Percentiles rank a stretch among this genome's conserved stretches.
Conservation (phyloP, 257 asterid genomes). For the Ballota nigra region DNA sequence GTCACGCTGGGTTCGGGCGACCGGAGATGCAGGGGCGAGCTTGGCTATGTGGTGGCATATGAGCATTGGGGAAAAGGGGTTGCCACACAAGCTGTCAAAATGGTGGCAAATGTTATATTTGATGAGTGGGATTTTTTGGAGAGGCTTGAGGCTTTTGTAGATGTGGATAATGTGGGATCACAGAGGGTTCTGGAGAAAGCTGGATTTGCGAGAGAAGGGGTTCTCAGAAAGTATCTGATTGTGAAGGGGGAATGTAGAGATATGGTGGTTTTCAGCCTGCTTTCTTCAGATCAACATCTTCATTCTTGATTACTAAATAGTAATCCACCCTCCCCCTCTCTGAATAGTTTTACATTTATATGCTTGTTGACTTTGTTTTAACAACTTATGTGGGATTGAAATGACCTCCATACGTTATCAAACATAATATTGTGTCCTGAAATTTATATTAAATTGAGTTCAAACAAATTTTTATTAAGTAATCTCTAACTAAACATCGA, state of each 20-base stretch:
- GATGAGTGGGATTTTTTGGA: constrained; percentile 35
- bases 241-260: constrained; percentile 34
- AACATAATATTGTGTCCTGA: too few relatives aligned
- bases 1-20: constrained; percentile 42
- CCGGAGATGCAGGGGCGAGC: constrained; percentile 38
- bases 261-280: constrained; percentile 35
- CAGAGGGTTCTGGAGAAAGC: constrained; percentile 53
- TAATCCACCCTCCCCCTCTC: too few relatives aligned
- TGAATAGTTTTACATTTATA: too few relatives aligned
- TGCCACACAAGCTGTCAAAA: constrained; percentile 39
- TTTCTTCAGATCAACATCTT: constrained; percentile 16
- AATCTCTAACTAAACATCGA: too few relatives aligned
- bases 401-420: too few relatives aligned
- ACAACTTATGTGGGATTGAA: too few relatives aligned
- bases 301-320: too few relatives aligned
- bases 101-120: constrained; percentile 34
- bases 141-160: constrained; percentile 52
- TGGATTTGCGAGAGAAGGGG: constrained; percentile 46
- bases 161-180: constrained; percentile 39
- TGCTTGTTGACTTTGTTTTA: too few relatives aligned
- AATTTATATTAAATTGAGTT: too few relatives aligned
- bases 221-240: constrained; percentile 28
- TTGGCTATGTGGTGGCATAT: constrained; percentile 46
- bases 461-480: too few relatives aligned
- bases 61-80: constrained; percentile 60